Conservation (phyloP, 163 green algal genomes). For the Prototheca wickerhamii region DNA sequence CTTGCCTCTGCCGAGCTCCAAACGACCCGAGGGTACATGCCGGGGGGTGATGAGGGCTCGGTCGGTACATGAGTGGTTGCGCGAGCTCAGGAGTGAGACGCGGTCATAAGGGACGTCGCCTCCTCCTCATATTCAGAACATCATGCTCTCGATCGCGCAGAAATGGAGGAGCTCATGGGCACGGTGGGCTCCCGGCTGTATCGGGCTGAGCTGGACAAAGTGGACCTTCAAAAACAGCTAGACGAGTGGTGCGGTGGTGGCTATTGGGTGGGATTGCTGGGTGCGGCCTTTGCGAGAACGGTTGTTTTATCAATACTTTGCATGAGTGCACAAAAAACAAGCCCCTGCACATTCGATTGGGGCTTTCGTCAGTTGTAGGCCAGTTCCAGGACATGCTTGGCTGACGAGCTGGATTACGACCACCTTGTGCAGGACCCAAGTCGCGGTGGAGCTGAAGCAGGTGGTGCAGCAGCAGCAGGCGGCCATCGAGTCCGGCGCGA, state of each 20-base stretch:
- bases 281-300: too few relatives aligned
- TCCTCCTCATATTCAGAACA: background rate
- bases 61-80: background rate
- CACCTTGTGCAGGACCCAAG: constrained; percentile 11
- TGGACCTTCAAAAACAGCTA: too few relatives aligned
- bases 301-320: too few relatives aligned
- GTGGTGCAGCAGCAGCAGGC: constrained; percentile 27
- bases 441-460: constrained; percentile 23
- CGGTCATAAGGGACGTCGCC: background rate
- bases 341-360: too few relatives aligned
- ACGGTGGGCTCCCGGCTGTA: too few relatives aligned
- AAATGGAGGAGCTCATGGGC: background rate
- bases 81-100: background rate
- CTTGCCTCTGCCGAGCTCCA: constrained; percentile 7
- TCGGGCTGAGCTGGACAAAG: too few relatives aligned
- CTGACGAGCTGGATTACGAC: background rate
- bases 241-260: too few relatives aligned
- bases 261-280: too few relatives aligned
- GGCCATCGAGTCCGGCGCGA: constrained; percentile 12
- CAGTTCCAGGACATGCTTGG: too few relatives aligned
- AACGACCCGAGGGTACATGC: background rate
- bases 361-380: too few relatives aligned
- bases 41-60: background rate
- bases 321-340: too few relatives aligned
- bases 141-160: background rate